Percentiles rank a stretch among this genome's conserved stretches.
Conservation (phyloP, 2,329 filamentous ascomycete genomes). For the Didymella sp. region DNA sequence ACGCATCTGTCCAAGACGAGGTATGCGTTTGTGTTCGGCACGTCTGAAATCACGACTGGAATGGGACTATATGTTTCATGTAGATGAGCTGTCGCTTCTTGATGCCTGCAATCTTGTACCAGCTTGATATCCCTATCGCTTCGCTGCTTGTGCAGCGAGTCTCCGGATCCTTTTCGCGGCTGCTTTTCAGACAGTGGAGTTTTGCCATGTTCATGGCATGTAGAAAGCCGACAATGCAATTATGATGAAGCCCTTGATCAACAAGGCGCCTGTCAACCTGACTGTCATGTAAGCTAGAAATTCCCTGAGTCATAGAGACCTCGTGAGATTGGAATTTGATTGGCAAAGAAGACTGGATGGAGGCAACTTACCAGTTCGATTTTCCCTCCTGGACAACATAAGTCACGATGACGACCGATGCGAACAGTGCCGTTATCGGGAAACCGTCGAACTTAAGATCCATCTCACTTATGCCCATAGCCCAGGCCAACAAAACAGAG, state of each 20-base stretch:
- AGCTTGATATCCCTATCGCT: no score
- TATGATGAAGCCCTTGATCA: neutral
- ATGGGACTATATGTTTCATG: no score
- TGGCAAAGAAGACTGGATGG: neutral
- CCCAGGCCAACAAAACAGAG: neutral
- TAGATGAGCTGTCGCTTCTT: no score
- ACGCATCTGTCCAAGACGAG: no score
- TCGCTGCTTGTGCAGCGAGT: no score
- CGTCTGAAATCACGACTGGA: no score
- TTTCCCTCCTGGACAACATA: neutral
- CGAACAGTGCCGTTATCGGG: neutral
- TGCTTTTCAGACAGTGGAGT: no score
- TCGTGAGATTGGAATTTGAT: no score
- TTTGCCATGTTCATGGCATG: neutral
- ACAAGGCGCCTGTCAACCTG: neutral
- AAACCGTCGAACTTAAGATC: neutral
- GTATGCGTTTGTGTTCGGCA: no score
- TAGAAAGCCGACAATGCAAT: neutral
- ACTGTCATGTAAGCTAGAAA: neutral
- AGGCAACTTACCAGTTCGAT: neutral
- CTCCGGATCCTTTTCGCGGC: no score
- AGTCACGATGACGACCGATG: neutral
- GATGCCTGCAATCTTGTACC: no score
- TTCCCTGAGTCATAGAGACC: neutral
- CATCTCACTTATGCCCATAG: neutral